A percentile compares a stretch with the other conserved stretches of the same genome.
Conservation (phyloP, 352 stramenopile genomes). For the Globisporangium cystogenes region DNA sequence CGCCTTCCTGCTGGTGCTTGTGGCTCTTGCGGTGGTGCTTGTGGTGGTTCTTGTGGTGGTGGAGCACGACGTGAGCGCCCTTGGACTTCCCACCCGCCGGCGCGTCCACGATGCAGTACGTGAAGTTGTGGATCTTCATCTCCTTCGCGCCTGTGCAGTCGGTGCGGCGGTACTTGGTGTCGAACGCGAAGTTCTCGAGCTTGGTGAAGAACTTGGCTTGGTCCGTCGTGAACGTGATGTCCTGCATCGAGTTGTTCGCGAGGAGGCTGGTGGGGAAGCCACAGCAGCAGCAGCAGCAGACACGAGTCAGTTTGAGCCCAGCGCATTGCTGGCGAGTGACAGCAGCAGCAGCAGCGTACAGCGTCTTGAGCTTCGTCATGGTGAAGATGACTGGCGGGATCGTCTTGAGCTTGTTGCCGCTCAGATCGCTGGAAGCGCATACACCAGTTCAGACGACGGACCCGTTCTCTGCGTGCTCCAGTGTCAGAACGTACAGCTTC, state of each 20-base stretch:
- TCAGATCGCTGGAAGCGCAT: background rate
- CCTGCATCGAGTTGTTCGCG: slow-evolving; percentile 2
- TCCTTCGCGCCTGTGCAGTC: background rate
- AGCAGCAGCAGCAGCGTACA: background rate
- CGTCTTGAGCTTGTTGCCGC: slow-evolving; percentile 3
- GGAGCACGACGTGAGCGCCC: background rate
- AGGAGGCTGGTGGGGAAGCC: background rate
- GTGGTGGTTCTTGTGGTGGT: background rate
- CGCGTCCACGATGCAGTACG: slow-evolving; percentile 1
- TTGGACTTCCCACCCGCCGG: background rate
- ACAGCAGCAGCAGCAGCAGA: no score
- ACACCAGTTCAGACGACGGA: background rate
- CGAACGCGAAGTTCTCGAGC: slow-evolving; percentile 1
- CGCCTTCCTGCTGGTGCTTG: background rate
- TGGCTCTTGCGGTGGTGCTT: background rate
- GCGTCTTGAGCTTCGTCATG: slow-evolving; percentile 1
- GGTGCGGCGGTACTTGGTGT: background rate
- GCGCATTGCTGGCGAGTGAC: background rate
- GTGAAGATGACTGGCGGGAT: slow-evolving; percentile 7
- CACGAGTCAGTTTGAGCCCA: background rate
- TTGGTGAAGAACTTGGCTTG: slow-evolving; percentile 6
- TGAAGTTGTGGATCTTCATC: slow-evolving; percentile 1
- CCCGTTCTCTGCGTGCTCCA: background rate
- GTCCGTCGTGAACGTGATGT: slow-evolving; percentile 5
- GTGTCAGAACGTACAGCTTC: background rate